phyloP scores from a whole-genome alignment of 139 green algal genomes.

The Chara braunii region DNA sequence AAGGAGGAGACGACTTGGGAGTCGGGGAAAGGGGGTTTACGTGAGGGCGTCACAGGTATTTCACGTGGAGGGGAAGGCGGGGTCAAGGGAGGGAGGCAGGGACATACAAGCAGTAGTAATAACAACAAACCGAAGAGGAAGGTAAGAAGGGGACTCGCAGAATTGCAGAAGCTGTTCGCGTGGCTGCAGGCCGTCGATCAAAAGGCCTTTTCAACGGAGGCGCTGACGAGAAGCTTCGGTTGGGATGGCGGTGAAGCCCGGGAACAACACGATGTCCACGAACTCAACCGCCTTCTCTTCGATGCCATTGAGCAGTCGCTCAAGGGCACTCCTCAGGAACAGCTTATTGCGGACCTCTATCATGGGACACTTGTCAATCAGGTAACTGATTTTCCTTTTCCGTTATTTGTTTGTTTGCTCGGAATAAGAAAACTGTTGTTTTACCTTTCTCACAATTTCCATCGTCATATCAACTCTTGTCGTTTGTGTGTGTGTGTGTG shows the following conservation, averaged over 20 bases:
- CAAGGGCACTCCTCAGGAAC: constrained; percentile 1
- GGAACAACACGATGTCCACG: constrained; percentile 94
- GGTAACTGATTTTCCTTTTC: too few species aligned
- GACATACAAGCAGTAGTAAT: not conserved
- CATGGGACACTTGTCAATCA: not conserved
- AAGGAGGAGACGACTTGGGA: too few species aligned
- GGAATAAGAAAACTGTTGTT: too few species aligned
- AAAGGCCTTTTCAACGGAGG: constrained; percentile 69
- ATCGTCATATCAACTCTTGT: too few species aligned
- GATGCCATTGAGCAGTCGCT: constrained; percentile 71
- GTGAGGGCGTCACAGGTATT: too few species aligned
- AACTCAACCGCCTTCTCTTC: constrained; percentile 85
- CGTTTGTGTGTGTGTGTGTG: too few species aligned
- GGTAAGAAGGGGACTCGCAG: constrained; percentile 53
- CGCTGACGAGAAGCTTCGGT: constrained; percentile 88
- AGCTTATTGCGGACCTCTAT: not conserved
- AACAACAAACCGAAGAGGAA: not conserved
- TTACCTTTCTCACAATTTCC: too few species aligned
- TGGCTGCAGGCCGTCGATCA: constrained; percentile 23
- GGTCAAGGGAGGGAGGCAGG: not conserved
- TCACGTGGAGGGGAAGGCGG: not conserved
- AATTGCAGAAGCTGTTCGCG: constrained; percentile 88
- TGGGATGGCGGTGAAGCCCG: constrained; percentile 84
- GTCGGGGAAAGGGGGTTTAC: too few species aligned
- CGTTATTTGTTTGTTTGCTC: too few species aligned